These are phyloP conservation scores for Salpingoeca rosetta DNA, from an alignment of 78 protist genomes.

Conservation along the genomic window DNA sequence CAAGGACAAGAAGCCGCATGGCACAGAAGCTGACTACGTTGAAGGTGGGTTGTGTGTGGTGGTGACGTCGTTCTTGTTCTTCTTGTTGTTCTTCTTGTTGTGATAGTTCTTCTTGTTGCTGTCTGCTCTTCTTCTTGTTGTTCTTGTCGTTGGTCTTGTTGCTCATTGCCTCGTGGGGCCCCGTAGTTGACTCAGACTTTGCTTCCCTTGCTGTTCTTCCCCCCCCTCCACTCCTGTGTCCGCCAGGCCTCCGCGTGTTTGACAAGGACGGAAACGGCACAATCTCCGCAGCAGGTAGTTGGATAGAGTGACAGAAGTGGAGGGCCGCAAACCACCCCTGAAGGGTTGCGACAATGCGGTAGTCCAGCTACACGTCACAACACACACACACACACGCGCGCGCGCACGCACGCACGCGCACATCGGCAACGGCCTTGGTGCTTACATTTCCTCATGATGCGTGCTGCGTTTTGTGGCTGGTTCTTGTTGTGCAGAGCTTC, in stretches of 20 bases:
- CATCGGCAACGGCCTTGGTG: no score
- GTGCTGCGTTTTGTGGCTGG: no score
- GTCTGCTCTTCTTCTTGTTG: background rate
- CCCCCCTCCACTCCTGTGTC: background rate
- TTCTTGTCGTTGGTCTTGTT: background rate
- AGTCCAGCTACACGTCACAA: no score
- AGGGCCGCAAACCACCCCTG: no score
- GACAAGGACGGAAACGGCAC: constrained; percentile 78
- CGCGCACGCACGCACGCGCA: no score
- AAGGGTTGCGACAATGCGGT: no score
- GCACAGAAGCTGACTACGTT: constrained; percentile 24
- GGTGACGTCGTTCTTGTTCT: background rate
- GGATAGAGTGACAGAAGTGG: no score
- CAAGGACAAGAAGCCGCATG: background rate
- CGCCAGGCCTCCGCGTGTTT: constrained; percentile 48
- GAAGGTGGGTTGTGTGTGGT: constrained; percentile 7
- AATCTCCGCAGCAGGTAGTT: constrained; percentile 5
- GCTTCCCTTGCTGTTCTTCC: no score
- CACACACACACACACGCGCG: no score
- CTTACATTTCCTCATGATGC: no score
- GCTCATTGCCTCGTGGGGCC: background rate
- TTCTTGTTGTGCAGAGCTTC: constrained; percentile 36
- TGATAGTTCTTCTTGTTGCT: background rate
- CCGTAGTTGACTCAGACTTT: no score
- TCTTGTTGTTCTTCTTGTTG: background rate